Evolutionary conservation across 202 grass and related monocot species (phyloP), one percentile per base, ranked within the genome.

Genomic region (Digitaria exilis): DNA sequence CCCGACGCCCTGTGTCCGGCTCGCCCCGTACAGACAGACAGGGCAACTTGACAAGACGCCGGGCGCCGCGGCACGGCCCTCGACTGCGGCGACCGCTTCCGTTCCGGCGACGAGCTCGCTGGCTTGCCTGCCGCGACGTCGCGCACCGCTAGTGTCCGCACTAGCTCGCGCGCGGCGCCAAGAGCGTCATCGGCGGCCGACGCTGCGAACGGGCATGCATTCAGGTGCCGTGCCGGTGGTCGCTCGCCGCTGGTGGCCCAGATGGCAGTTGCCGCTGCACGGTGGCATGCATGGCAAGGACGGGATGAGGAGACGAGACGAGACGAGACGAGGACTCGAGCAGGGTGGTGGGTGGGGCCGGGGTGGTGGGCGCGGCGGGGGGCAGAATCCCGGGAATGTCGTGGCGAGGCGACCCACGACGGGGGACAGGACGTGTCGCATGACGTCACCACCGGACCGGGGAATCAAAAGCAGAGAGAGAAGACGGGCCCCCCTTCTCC

Each of bases 401-500:
- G 80, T 30, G 32, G 31, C 12, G 56, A 28, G 46, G 24, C 65
- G 81, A 30, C 62, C 37, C 64, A 48, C 54, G 52, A 1, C 42
- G 62, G 84, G 88, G 73, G 84, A 90, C 88, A 90, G 73, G 88
- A 79, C 73, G 73, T 79, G 73, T 73, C 78, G 44, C 88, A 70
- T 90, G 80, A 90, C 88, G 84, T 90, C 88, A 90, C n/a, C n/a
- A n/a, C n/a, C n/a, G n/a, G n/a, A n/a, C n/a, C 43, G 24, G 8
- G 58, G 78, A 77, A 85, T 85, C 79, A 59, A 73, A 82, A 48
- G 71, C 22, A 75, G 61, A 21, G 28, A n/a, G n/a, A n/a, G n/a
- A n/a, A n/a, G n/a, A n/a, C n/a, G n/a, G n/a, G n/a, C n/a, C 14
- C 51, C 24, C 31, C 31, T 31, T 3, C 50, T 60, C 71, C 66